Evolutionary conservation across 768 basidiomycete species (phyloP).

Genomic region (Boletus reticulatus): DNA sequence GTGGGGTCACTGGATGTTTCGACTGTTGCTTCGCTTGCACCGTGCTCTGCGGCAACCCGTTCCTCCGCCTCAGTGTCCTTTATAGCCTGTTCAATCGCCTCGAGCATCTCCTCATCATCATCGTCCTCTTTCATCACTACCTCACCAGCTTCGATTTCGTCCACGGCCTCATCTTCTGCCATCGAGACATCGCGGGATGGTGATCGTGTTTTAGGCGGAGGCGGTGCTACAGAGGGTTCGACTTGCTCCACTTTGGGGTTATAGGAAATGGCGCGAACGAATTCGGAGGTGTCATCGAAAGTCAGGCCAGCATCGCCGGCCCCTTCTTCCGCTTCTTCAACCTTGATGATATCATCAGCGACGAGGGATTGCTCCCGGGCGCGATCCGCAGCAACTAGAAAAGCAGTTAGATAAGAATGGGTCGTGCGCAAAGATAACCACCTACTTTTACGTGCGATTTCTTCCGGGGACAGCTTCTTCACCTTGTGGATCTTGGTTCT

Average conservation of each 20-base stretch:
- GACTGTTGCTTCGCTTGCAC: constrained; percentile 31
- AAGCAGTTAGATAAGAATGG: neutral
- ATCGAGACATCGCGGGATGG: constrained; percentile 55
- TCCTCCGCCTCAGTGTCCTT: constrained; percentile 62
- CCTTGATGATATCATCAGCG: constrained; percentile 40
- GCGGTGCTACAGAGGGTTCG: constrained; percentile 30
- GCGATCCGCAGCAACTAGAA: constrained; percentile 63
- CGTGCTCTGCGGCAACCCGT: constrained; percentile 31
- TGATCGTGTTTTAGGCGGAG: constrained; percentile 35
- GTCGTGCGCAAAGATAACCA: constrained; percentile 8
- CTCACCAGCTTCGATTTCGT: constrained; percentile 82
- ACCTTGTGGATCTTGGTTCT: constrained; percentile 75
- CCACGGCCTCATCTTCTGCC: constrained; percentile 60
- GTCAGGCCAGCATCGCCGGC: constrained; percentile 54
- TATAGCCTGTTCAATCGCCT: constrained; percentile 71
- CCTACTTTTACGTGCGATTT: constrained; percentile 75
- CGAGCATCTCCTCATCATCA: constrained; percentile 73
- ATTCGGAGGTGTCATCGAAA: constrained; percentile 97
- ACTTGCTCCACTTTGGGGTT: constrained; percentile 56
- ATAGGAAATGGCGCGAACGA: constrained; percentile 81
- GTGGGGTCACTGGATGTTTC: constrained; percentile 79
- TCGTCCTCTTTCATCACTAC: constrained; percentile 79
- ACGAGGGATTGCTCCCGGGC: constrained; percentile 47
- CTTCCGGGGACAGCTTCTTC: constrained; percentile 78
- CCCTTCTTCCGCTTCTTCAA: constrained; percentile 45